A percentile compares a stretch with the other conserved stretches of the same genome.
Conservation (phyloP, 495 filamentous ascomycete species). For the Acidomyces sp. region DNA sequence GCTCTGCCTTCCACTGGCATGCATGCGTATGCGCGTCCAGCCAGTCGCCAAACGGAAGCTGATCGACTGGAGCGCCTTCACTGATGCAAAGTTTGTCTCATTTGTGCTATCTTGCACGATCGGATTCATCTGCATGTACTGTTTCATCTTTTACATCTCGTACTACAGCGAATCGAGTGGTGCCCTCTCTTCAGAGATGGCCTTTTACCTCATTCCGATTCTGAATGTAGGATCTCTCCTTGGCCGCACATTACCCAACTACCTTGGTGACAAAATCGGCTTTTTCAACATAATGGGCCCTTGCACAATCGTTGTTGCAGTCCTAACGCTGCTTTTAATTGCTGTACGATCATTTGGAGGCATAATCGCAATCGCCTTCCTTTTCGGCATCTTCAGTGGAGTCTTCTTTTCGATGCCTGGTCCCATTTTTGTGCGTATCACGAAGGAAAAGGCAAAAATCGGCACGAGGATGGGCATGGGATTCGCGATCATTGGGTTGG, state of each 20-base stretch:
- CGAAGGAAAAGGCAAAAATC: too few species aligned
- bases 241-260: slow-evolving; percentile 51
- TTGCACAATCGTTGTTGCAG: too few species aligned
- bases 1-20: slow-evolving; percentile 21
- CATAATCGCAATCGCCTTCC: too few species aligned
- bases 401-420: too few species aligned
- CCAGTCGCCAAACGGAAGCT: slow-evolving; percentile 7
- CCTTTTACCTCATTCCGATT: slow-evolving; percentile 37
- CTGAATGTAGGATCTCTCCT: slow-evolving; percentile 41
- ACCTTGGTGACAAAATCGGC: slow-evolving; percentile 55
- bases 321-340: too few species aligned
- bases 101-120: slow-evolving; percentile 29
- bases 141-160: slow-evolving; percentile 49
- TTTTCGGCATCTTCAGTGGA: too few species aligned
- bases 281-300: too few species aligned
- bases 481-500: too few species aligned
- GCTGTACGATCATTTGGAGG: too few species aligned
- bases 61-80: slow-evolving; percentile 19
- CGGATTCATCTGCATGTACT: slow-evolving; percentile 49
- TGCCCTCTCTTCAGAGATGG: slow-evolving; percentile 26
- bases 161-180: slow-evolving; percentile 40
- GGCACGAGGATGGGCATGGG: too few species aligned
- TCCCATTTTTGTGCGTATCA: too few species aligned
- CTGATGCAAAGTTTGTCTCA: slow-evolving; percentile 20
- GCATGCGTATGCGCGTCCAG: slow-evolving; percentile 17